Base-by-base conservation (phyloP, 352 stramenopile genomes). In the Pythium aristosporum region DNA sequence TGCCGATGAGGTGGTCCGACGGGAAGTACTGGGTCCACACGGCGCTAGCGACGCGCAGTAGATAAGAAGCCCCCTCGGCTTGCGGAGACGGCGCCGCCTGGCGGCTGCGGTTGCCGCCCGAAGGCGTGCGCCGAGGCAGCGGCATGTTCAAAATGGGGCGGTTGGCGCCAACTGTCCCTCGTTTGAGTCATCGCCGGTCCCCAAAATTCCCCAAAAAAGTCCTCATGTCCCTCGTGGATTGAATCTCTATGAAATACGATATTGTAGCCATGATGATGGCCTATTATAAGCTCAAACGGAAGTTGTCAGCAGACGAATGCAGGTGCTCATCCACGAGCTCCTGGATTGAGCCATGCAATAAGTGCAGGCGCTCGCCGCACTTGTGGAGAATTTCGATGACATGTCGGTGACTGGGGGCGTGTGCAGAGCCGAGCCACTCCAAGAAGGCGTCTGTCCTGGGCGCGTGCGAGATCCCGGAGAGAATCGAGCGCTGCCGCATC, bases 1-100 rank as follows among this genome's bases (percentile, higher is more conserved):
- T 54, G 18, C 68, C 68, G 48, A 74, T 74, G 63, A 77, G 68
- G 56, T 89, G 79, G 63, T 92, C 81, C 23, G 85, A 68, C 2
- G 81, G 79, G 62, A 90, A 92, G 63, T 90, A 92, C 67, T 88
- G 83, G 48, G 68, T 88, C 83, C 83, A 92, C 37, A 92, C 83
- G 61, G 77, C 76, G 42, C 77, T 92, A 7, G 83, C 80, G 18
- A 83, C 79, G 11, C 20, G 21, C 21, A 80, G 50, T 3, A 66
- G 57, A 13, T 16, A 60, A 8, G 63, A 56, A 0, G 61, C 39
- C 0, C 32, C 36, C 18, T 39, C 21, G 20, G 55, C n/a, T 23
- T 56, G 44, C 0, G 30, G 21, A 12, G 54, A 41, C 10, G 49
- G 11, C 10, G 13, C 15, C 30, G 7, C 16, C 1, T 8, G 15